Conservation (phyloP, 1,139 yeast genomes). For the Kodamaea alishanica region DNA sequence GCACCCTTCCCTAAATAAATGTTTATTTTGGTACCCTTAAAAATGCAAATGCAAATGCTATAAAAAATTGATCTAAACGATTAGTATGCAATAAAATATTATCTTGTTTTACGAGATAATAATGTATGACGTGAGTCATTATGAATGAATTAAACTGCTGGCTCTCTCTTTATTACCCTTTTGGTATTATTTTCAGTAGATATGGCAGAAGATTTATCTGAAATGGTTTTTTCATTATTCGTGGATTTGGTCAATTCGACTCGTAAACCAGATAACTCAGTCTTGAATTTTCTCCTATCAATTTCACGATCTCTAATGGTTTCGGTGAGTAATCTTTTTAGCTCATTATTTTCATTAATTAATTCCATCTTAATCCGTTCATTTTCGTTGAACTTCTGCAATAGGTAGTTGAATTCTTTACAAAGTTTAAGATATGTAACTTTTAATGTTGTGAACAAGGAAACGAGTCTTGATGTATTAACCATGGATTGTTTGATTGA, state of each 20-base stretch:
- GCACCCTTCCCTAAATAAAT: too few relatives aligned
- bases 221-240: too few relatives aligned
- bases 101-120: neutral
- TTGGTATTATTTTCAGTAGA: neutral
- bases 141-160: neutral
- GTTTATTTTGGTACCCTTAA: too few relatives aligned
- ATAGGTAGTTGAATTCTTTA: slow-evolving; percentile 34
- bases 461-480: slow-evolving; percentile 23
- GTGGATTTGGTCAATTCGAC: neutral
- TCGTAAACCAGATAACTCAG: neutral
- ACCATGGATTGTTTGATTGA: slow-evolving; percentile 30
- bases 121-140: neutral
- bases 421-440: slow-evolving; percentile 35
- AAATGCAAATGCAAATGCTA: too few relatives aligned
- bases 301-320: slow-evolving; percentile 22
- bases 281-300: slow-evolving; percentile 11
- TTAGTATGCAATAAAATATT: neutral
- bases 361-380: slow-evolving; percentile 32
- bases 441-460: slow-evolving; percentile 31
- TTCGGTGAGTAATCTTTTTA: slow-evolving; percentile 26
- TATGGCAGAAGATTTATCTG: neutral
- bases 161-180: neutral
- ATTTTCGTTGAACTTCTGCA: slow-evolving; percentile 34
- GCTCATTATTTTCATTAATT: slow-evolving; percentile 35
- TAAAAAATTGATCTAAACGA: too few relatives aligned